Evolutionary conservation across 192 early-diverging fungal species (phyloP), one percentile per base, ranked within the genome.

Genomic region (Umbelopsis sp.): DNA sequence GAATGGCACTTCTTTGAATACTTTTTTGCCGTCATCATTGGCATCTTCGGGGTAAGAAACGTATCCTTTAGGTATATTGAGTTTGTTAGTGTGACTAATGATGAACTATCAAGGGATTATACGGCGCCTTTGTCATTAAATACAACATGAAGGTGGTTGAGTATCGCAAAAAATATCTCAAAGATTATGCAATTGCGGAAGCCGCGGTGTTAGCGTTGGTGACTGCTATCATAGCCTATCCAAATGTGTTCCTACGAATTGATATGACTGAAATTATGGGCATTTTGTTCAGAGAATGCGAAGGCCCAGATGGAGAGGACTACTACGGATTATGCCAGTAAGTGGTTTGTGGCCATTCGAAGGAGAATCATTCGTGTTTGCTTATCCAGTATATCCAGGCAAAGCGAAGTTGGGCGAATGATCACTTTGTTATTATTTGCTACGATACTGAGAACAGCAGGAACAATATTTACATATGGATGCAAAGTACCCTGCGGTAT

Each of bases 1-100:
- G 91, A 94, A 58, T 99, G 97, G 97, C 95, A 96, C 77, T 90
- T 91, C 44, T 97, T 98, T 76, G 97, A 98, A 80, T 78, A 94
- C 9, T 70, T 92, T 11, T 89, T 97, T 71, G 90, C 96, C 33
- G 82, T 90, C 1, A 45, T 95, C 2, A 76, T 98, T 30, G 91
- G 91, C 25, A 79, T 90, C 30, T 91, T 93, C 81, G 98, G 98
- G 23, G 88, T 89, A 78, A 68, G 81, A 72, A 5, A 47, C 3
- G n/a, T 4, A 44, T 22, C 2, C 27, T 30, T 3, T 2, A 51
- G 46, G 53, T 27, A 13, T 33, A 13, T 5, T 15, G 25, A 20
- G 35, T 50, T 45, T 48, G 9, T 4, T 50, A 23, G n/a, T 46
- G 47, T 44, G 12, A 37, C 35, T 51, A 48, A 30, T 16, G 23